phyloP scores from a whole-genome alignment of 768 basidiomycete genomes.

The Holtermanniella nyarrowii region DNA sequence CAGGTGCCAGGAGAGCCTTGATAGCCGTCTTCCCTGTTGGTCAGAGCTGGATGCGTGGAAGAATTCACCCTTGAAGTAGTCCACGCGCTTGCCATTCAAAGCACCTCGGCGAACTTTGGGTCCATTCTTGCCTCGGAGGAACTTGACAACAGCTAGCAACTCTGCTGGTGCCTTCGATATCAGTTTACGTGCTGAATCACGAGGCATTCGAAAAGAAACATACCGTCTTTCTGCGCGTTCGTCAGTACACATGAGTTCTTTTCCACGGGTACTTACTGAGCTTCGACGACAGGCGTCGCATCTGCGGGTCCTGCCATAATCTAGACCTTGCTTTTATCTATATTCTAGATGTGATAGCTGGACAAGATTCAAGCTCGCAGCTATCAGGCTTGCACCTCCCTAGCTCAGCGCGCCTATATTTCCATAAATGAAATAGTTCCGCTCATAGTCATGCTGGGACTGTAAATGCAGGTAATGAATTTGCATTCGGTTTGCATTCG shows the following conservation, averaged over 20 bases:
- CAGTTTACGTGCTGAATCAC: neutral
- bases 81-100: constrained; percentile 83
- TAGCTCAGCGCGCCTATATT: too few species aligned
- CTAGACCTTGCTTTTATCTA: too few species aligned
- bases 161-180: constrained; percentile 55
- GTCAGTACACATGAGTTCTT: neutral
- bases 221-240: constrained; percentile 19
- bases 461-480: too few species aligned
- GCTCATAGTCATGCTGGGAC: too few species aligned
- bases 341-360: too few species aligned
- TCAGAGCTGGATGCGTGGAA: neutral
- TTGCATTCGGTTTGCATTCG: too few species aligned
- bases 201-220: constrained; percentile 28
- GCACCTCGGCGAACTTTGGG: constrained; percentile 84
- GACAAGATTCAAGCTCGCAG: too few species aligned
- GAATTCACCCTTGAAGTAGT: constrained; percentile 89
- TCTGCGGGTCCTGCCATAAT: constrained; percentile 27
- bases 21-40: constrained; percentile 75
- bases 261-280: constrained; percentile 25
- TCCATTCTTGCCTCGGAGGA: constrained; percentile 72
- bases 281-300: constrained; percentile 30
- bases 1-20: constrained; percentile 82
- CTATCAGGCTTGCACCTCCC: too few species aligned
- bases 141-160: constrained; percentile 70
- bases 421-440: too few species aligned